Conservation (phyloP, 306 rosid species). For the Prunus mume region DNA sequence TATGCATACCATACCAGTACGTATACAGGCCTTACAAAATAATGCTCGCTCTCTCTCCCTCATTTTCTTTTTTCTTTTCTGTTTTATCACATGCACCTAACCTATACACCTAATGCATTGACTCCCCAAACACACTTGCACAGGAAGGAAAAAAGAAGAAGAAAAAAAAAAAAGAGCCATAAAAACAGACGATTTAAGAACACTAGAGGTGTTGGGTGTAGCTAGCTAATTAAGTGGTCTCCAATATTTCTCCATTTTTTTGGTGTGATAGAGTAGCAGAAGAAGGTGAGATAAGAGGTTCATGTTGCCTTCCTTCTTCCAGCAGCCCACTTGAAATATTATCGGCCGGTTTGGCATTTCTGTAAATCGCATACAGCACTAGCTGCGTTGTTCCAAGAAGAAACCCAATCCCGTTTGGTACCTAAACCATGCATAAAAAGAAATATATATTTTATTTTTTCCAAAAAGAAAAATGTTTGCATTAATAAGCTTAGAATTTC, state of each 20-base stretch:
- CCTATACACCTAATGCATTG: no score
- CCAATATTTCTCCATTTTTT: background rate
- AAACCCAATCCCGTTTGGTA: constrained; percentile 38
- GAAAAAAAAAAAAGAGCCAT: no score
- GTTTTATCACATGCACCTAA: no score
- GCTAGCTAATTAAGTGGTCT: background rate
- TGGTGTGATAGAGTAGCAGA: background rate
- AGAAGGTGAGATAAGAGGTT: constrained; percentile 16
- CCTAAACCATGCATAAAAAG: constrained; percentile 12
- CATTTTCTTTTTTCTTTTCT: no score
- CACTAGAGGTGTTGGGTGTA: background rate
- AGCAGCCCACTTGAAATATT: background rate
- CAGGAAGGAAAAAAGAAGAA: no score
- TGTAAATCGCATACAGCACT: constrained; percentile 24
- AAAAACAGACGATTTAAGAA: no score
- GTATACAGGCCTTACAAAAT: no score
- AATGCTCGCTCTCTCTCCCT: no score
- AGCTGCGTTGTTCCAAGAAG: constrained; percentile 34
- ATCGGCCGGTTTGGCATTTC: constrained; percentile 8
- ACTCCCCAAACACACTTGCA: no score
- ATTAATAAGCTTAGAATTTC: no score
- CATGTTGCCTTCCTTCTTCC: constrained; percentile 24
- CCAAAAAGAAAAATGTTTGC: background rate
- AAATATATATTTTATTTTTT: no score
- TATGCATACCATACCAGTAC: no score